Evolutionary conservation across 495 filamentous ascomycete genomes (phyloP).

Genomic region (Talaromyces trachyspermus): DNA sequence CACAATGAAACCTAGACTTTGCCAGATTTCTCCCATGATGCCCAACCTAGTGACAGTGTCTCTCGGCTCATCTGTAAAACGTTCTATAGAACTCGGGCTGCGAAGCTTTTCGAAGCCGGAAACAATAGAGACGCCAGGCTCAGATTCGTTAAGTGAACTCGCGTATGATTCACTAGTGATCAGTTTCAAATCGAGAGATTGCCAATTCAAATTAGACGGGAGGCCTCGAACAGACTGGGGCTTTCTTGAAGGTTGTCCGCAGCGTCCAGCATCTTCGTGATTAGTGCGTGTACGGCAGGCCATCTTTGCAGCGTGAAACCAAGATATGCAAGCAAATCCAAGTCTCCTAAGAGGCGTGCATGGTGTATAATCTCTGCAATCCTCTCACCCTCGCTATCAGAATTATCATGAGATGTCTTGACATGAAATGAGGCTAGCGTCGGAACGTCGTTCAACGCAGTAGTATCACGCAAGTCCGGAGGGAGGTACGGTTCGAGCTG

Average conservation of each 20-base stretch:
- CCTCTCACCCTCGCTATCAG: constrained; percentile 21
- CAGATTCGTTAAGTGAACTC: not conserved
- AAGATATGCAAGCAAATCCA: constrained; percentile 36
- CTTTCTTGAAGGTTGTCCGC: constrained; percentile 14
- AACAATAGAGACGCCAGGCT: not conserved
- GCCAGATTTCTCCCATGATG: constrained; percentile 35
- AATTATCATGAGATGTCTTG: not conserved
- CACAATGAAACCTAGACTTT: constrained; percentile 47
- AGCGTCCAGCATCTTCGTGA: constrained; percentile 34
- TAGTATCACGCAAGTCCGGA: constrained; percentile 20
- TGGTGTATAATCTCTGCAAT: constrained; percentile 6
- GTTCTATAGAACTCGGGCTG: constrained; percentile 1
- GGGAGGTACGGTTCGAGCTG: constrained; percentile 38
- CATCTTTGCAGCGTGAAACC: constrained; percentile 37
- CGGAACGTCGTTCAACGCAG: constrained; percentile 6
- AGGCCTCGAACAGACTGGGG: constrained; percentile 10
- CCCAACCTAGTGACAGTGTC: not conserved
- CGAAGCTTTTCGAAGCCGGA: not conserved
- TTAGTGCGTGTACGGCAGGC: constrained; percentile 32
- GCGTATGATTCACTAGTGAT: not conserved
- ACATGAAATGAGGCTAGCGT: not conserved
- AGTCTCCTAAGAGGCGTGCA: constrained; percentile 8
- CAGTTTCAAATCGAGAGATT: constrained; percentile 1
- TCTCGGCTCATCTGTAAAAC: not conserved
- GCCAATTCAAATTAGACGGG: constrained; percentile 20